Percentiles rank a stretch among this genome's conserved stretches.
Conservation (phyloP, 2,329 filamentous ascomycete species). For the Colletotrichum echinochloae region DNA sequence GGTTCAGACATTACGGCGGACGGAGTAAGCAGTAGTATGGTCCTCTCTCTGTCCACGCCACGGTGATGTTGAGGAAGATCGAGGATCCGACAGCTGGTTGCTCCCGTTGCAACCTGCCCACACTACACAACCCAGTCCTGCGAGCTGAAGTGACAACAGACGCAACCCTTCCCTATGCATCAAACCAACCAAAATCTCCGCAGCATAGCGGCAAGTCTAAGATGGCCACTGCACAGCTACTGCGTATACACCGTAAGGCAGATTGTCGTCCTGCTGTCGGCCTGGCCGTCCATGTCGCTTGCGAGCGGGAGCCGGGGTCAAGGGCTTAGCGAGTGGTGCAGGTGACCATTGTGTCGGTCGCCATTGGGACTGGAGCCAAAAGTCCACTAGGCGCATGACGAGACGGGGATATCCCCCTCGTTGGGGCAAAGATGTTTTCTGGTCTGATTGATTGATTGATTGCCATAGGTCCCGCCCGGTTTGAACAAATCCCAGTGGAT, state of each 20-base stretch:
- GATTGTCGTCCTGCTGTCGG: neutral
- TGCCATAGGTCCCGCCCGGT: neutral
- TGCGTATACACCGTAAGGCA: no score
- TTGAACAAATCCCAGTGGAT: neutral
- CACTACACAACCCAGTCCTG: neutral
- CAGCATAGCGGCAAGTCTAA: slow-evolving; percentile 29
- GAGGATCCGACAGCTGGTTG: slow-evolving; percentile 25
- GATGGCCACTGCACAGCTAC: slow-evolving; percentile 1
- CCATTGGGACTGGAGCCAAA: neutral
- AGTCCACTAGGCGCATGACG: slow-evolving; percentile 49
- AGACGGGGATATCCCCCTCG: slow-evolving; percentile 59
- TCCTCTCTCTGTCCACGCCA: neutral
- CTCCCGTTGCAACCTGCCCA: neutral
- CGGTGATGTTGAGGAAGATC: neutral
- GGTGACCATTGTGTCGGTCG: slow-evolving; percentile 20
- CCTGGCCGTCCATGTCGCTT: slow-evolving; percentile 1
- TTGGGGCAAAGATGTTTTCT: slow-evolving; percentile 47
- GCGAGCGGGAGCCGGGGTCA: slow-evolving; percentile 28
- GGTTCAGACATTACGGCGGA: neutral
- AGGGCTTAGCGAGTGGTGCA: slow-evolving; percentile 5
- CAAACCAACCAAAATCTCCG: slow-evolving; percentile 24
- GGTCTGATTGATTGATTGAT: neutral
- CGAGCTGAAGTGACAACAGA: slow-evolving; percentile 9
- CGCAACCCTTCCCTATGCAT: neutral
- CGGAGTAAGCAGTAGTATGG: neutral